Base-by-base conservation (phyloP, 495 filamentous ascomycete species). In the Penicillium desertorum region DNA sequence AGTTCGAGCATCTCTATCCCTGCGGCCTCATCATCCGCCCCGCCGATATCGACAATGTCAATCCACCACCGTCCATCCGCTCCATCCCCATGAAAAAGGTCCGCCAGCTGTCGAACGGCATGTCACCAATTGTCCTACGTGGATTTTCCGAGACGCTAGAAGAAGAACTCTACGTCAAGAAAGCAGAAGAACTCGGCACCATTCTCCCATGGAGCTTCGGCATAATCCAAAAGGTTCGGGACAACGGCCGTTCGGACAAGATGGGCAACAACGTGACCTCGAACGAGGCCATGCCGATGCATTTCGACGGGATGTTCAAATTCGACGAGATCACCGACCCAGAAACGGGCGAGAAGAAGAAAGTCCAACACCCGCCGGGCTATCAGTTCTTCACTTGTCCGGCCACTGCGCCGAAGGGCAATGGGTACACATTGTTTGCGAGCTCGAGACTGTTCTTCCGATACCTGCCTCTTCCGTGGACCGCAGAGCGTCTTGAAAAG, bases 241-340 rank as follows among this genome's bases (percentile, higher is more conserved):
- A 84, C 51, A 65, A 62, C 10, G 66, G 62, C 4, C 69, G 67
- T 46, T 61, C 59, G 7, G 69, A 64, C 46, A 65, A 56, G 49
- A 69, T 52, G 62, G 68, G 39, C 22, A 82, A 80, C 51, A 81
- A 79, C 43, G 77, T 83, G 23, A 70, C 76, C 1, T 79, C 75
- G 6, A 71, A 68, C 42, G 81, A 85, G 56, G 73, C 72, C 36
- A 82, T 83, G 80, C 79, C 81, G 5, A 80, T 81, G 67, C 81
- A 83, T 54, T 83, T 76, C 43, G 81, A 83, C 44, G 81, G 81
- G 0, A 66, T 82, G 29, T 84, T 83, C 66, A 81, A 80, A 47
- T 74, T 78, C 12, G 71, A 72, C 19, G 71, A 75, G 25, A 49
- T 71, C 32, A 66, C 59, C 0, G 64, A 74, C 41, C 65, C 72